Conservation (phyloP, 345 rosid genomes). For the Acer negundo region DNA sequence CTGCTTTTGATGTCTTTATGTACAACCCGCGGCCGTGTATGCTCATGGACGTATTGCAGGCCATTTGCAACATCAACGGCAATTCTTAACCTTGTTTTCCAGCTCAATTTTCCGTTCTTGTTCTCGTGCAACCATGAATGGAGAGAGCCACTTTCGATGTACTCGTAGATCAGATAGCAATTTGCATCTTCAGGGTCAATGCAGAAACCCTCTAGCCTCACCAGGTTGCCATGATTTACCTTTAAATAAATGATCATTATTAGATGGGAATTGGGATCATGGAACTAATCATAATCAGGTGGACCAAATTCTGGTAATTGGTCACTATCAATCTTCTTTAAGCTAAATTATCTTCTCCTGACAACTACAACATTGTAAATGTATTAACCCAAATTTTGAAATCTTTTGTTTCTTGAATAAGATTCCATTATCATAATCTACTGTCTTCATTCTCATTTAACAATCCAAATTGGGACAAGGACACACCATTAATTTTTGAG, state of each 20-base stretch:
- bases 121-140: slow-evolving; percentile 54
- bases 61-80: slow-evolving; percentile 67
- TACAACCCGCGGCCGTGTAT: slow-evolving; percentile 64
- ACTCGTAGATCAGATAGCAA: slow-evolving; percentile 68
- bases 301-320: slow-evolving; percentile 1
- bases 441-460: background rate
- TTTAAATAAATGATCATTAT: slow-evolving; percentile 18
- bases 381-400: no score
- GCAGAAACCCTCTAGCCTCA: slow-evolving; percentile 74
- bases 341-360: background rate
- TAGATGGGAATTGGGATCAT: background rate
- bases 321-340: slow-evolving; percentile 3
- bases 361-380: background rate
- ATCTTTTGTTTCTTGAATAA: background rate
- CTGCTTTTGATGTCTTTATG: slow-evolving; percentile 74
- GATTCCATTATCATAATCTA: background rate
- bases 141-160: slow-evolving; percentile 57
- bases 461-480: background rate
- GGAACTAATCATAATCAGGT: background rate
- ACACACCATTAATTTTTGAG: background rate
- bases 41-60: slow-evolving; percentile 74
- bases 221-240: slow-evolving; percentile 79
- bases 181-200: slow-evolving; percentile 53
- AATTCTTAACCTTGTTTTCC: slow-evolving; percentile 59
- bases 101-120: slow-evolving; percentile 31